Percentiles rank a stretch among this genome's conserved stretches.
These are phyloP conservation scores for Chalciporus piperatus DNA, from an alignment of 768 basidiomycete species.

Conservation along the genomic window DNA sequence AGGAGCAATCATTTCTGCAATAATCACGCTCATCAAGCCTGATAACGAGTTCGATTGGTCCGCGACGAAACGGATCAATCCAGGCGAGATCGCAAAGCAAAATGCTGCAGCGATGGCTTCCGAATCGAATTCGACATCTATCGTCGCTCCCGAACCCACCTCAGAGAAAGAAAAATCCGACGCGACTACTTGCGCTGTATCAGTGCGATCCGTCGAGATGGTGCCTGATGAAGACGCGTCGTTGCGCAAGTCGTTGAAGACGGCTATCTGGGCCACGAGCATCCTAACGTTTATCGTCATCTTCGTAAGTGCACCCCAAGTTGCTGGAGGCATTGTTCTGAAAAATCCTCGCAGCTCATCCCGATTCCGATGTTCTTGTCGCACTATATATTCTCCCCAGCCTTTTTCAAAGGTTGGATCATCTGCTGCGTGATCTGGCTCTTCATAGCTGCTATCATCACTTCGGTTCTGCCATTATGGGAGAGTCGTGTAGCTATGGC, in stretches of 20 bases:
- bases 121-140: slow-evolving; percentile 1
- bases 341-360: slow-evolving; percentile 1
- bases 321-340: no score
- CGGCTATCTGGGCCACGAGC: slow-evolving; percentile 13
- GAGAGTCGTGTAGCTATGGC: slow-evolving; percentile 15
- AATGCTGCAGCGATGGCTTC: not conserved
- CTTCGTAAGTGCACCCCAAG: not conserved
- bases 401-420: slow-evolving; percentile 18
- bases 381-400: slow-evolving; percentile 14
- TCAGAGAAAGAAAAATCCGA: slow-evolving; percentile 15
- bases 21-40: slow-evolving; percentile 17
- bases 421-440: slow-evolving; percentile 17
- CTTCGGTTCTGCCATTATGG: slow-evolving; percentile 16
- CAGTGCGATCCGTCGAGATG: not conserved
- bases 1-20: slow-evolving; percentile 12
- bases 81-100: slow-evolving; percentile 9
- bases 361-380: slow-evolving; percentile 19
- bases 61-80: slow-evolving; percentile 16
- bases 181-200: not conserved
- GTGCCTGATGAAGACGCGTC: slow-evolving; percentile 4
- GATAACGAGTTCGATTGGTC: slow-evolving; percentile 19
- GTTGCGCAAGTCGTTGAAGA: slow-evolving; percentile 10
- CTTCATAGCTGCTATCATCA: slow-evolving; percentile 15
- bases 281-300: slow-evolving; percentile 15
- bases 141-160: not conserved